Conservation (phyloP, 2,329 filamentous ascomycete genomes). For the Didymella segeticola region DNA sequence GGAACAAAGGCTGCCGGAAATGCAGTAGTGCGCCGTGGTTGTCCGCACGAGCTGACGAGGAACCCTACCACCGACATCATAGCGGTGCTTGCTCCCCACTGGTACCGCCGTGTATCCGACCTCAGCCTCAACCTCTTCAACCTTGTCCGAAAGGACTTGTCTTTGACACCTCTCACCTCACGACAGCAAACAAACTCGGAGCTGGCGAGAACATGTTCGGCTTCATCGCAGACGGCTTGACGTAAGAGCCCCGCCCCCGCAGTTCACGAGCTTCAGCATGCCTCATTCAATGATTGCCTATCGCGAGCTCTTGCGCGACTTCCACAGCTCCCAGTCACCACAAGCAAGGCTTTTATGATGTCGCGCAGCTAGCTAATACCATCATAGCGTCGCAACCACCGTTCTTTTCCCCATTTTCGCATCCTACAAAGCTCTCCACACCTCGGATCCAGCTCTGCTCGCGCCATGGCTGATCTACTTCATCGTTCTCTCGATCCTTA, state of each 20-base stretch:
- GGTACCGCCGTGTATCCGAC: constrained; percentile 25
- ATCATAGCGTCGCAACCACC: constrained; percentile 62
- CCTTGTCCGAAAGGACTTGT: constrained; percentile 9
- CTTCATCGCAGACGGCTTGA: constrained; percentile 49
- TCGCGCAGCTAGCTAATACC: constrained; percentile 22
- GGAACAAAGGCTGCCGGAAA: constrained; percentile 11
- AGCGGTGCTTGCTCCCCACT: constrained; percentile 24
- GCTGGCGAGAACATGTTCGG: constrained; percentile 39
- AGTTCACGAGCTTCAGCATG: constrained; percentile 21
- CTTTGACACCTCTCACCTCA: not conserved
- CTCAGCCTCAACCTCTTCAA: constrained; percentile 22
- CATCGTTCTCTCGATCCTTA: constrained; percentile 84
- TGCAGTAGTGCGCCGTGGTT: constrained; percentile 17
- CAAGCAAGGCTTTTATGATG: not conserved
- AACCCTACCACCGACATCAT: constrained; percentile 17
- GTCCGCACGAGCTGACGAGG: constrained; percentile 17
- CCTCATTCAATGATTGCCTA: not conserved
- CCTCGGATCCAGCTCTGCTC: constrained; percentile 84
- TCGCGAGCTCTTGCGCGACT: constrained; percentile 15
- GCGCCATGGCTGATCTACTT: constrained; percentile 99
- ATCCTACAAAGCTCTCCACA: constrained; percentile 97
- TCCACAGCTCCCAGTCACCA: constrained; percentile 23
- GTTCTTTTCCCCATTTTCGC: constrained; percentile 96
- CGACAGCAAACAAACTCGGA: constrained; percentile 5
- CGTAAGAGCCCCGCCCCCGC: constrained; percentile 45